Base-by-base conservation (phyloP, 768 basidiomycete genomes). In the Tephrocybe sp. region DNA sequence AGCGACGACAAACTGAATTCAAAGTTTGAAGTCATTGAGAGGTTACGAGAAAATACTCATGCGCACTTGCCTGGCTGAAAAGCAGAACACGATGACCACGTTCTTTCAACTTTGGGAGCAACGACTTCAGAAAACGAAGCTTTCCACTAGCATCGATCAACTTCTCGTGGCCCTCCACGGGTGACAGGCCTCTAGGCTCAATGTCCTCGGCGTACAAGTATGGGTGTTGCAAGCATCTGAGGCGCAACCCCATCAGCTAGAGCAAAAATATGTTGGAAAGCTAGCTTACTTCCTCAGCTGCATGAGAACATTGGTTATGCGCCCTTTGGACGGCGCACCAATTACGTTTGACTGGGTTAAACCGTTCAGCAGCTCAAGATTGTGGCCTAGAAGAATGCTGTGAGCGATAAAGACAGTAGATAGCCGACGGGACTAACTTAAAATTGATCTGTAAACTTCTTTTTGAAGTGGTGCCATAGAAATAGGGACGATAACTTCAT, bases 161-260 rank as follows among this genome's bases (percentile, higher is more conserved):
- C 58, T 86, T 88, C 36, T 84, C 83, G 57, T 97, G 94, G 17
- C 80, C 78, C 58, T 89, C 88, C 37, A 64, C 65, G 2, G 67
- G 60, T 12, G 78, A 58, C 20, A 93, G 62, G 14, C 78, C 81
- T 32, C 69, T 73, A 45, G 90, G 87, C 58, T 97, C 95, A 18
- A 98, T 86, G 37, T 85, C 84, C 46, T 82, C 77, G 11, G 82
- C 84, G 48, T 90, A 85, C 43, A 96, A 77, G 63, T 96, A 96
- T 0, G 94, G 93, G 67, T 97, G 94, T 70, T 96, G 94, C 14
- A 93, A 69, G 65, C 90, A 93, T 68, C 90, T 93, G 45, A n/a
- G n/a, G n/a, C n/a, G 2, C 48, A 41, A 45, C 23, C 17, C n/a
- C 23, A 45, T 51, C 14, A 50, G 26, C 20, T 48, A 25, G 28